Evolutionary conservation across 208 protist genomes (phyloP).

Genomic region (Trypanosoma cruzi): DNA sequence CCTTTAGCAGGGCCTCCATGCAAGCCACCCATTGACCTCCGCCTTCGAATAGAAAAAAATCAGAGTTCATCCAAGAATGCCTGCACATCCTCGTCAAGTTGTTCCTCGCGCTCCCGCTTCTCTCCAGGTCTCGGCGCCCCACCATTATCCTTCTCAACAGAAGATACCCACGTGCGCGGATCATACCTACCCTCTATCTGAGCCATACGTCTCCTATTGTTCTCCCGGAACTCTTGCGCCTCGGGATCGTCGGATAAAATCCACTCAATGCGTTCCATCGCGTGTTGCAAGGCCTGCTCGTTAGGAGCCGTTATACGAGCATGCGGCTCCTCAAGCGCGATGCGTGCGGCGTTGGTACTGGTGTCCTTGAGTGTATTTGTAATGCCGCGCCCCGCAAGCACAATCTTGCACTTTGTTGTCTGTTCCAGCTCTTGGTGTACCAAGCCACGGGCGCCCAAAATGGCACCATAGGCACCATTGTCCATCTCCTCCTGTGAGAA

Average conservation of each 20-base stretch:
- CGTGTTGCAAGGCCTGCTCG: constrained; percentile 86
- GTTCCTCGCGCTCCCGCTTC: constrained; percentile 46
- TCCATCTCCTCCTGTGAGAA: constrained; percentile 90
- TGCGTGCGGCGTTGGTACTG: constrained; percentile 63
- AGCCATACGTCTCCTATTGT: constrained; percentile 87
- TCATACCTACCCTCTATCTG: constrained; percentile 93
- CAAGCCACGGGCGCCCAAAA: constrained; percentile 87
- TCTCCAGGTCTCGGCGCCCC: constrained; percentile 27
- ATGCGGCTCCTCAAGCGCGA: constrained; percentile 90
- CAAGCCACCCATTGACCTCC: neutral
- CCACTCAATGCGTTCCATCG: constrained; percentile 91
- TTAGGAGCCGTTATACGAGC: constrained; percentile 87
- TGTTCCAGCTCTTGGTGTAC: constrained; percentile 91
- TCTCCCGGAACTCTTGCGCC: constrained; percentile 87
- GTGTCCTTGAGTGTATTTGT: constrained; percentile 90
- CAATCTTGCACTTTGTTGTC: constrained; percentile 88
- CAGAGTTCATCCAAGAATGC: constrained; percentile 81
- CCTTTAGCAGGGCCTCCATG: too few species aligned
- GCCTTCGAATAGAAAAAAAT: neutral
- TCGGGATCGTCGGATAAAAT: constrained; percentile 92
- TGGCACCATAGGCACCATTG: constrained; percentile 83
- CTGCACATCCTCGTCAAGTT: constrained; percentile 70
- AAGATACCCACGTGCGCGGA: constrained; percentile 85
- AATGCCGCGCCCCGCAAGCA: constrained; percentile 91
- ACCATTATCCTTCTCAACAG: constrained; percentile 31